Evolutionary conservation across 805 yeast genomes (phyloP).

Genomic region (Ogataea naganishii): DNA sequence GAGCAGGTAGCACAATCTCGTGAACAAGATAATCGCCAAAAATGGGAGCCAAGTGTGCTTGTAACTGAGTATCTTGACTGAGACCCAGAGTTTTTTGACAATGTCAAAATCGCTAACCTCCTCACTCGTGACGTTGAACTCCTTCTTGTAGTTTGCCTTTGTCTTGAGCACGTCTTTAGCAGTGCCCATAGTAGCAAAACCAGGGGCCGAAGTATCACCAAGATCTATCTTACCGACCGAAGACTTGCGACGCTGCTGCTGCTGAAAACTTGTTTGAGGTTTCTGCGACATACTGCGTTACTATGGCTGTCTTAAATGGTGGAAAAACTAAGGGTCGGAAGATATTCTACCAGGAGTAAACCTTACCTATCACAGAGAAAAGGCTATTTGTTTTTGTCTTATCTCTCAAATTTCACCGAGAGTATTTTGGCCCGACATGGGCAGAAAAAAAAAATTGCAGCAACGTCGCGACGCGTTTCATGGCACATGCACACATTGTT

Average conservation of each 20-base stretch:
- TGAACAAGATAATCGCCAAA: slow-evolving; percentile 33
- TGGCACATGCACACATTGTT: too few species aligned
- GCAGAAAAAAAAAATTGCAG: too few species aligned
- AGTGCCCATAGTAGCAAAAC: slow-evolving; percentile 58
- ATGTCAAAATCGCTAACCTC: slow-evolving; percentile 42
- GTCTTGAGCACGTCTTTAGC: slow-evolving; percentile 32
- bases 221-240: slow-evolving; percentile 68
- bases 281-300: too few species aligned
- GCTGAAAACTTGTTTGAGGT: too few species aligned
- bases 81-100: slow-evolving; percentile 44
- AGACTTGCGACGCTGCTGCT: slow-evolving; percentile 37
- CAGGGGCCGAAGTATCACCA: slow-evolving; percentile 65
- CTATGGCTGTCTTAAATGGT: too few species aligned
- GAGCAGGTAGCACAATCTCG: slow-evolving; percentile 37
- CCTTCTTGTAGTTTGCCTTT: slow-evolving; percentile 23
- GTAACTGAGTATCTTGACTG: slow-evolving; percentile 48
- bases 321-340: too few species aligned
- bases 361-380: too few species aligned
- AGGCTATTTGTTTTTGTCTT: too few species aligned
- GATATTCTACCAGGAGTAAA: too few species aligned
- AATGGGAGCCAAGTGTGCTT: slow-evolving; percentile 72
- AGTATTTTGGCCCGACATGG: too few species aligned
- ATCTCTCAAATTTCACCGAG: too few species aligned
- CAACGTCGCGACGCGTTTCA: too few species aligned
- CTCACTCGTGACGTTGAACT: slow-evolving; percentile 16